Conservation (phyloP, 2,329 filamentous ascomycete genomes). For the Trichoderma sp. region DNA sequence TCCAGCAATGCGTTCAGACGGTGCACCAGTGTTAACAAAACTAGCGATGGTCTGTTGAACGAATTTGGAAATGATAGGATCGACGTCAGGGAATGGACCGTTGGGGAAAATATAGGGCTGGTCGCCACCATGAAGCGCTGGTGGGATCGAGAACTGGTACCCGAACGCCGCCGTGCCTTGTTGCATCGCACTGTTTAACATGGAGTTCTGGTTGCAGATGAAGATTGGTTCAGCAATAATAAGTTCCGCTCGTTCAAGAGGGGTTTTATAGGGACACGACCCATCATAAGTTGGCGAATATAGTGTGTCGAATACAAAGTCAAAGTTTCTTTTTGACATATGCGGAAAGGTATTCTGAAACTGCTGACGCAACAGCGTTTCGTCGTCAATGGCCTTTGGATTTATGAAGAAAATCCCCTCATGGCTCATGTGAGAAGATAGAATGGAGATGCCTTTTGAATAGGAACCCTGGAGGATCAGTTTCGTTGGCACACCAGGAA, state of each 20-base stretch:
- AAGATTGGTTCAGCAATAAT: not conserved
- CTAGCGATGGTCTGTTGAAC: not conserved
- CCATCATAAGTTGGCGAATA: not conserved
- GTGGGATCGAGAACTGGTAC: not conserved
- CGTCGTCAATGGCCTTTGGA: not conserved
- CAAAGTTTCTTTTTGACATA: not conserved
- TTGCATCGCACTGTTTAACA: not conserved
- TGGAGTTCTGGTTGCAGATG: not conserved
- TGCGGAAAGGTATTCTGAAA: not conserved
- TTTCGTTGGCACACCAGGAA: not conserved
- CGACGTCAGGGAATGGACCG: not conserved
- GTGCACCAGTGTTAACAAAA: not conserved
- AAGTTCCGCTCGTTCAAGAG: not conserved
- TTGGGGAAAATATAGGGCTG: not conserved
- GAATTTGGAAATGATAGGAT: not conserved
- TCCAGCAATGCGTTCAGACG: not conserved
- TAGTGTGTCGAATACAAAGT: not conserved
- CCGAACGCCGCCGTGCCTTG: not conserved
- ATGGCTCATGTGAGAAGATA: not conserved
- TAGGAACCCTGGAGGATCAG: not conserved
- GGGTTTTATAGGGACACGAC: not conserved
- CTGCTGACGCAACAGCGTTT: not conserved
- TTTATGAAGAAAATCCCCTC: not conserved
- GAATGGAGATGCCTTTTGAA: not conserved
- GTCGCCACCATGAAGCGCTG: not conserved